Evolutionary conservation across 169 alveolate species (phyloP).

Genomic region (Perkinsus olseni): DNA sequence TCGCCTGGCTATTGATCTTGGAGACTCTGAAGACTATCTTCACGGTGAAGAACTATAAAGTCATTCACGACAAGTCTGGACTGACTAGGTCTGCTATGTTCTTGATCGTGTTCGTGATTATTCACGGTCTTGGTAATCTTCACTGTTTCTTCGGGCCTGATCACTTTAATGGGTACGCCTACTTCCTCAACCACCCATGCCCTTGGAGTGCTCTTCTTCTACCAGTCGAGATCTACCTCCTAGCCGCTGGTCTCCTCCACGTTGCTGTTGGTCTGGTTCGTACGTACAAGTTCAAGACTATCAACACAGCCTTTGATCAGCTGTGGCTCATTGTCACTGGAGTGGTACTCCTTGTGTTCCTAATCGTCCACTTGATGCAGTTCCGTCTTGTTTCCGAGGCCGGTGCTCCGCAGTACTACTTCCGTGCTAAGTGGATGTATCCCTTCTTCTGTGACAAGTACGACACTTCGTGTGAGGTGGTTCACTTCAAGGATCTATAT

Average conservation of each 20-base stretch:
- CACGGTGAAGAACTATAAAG: constrained; percentile 16
- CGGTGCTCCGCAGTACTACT: not conserved
- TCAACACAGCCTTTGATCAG: constrained; percentile 3
- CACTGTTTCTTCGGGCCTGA: constrained; percentile 38
- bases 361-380: constrained; percentile 31
- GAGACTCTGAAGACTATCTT: not conserved
- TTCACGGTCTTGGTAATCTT: constrained; percentile 36
- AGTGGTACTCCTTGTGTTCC: constrained; percentile 22
- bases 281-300: constrained; percentile 25
- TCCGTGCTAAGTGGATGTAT: not conserved
- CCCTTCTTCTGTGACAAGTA: not conserved
- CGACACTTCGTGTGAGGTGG: not conserved
- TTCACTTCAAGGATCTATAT: constrained; percentile 14
- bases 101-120: constrained; percentile 32
- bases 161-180: constrained; percentile 31
- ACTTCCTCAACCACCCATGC: not conserved
- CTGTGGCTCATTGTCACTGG: constrained; percentile 29
- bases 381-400: not conserved
- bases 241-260: constrained; percentile 26
- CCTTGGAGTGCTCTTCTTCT: not conserved
- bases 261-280: constrained; percentile 29
- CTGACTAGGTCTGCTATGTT: constrained; percentile 30
- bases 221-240: constrained; percentile 30
- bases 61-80: constrained; percentile 34
- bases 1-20: not conserved